phyloP scores from a whole-genome alignment of 805 yeast genomes.

The Scheffersomyces amazonensis region DNA sequence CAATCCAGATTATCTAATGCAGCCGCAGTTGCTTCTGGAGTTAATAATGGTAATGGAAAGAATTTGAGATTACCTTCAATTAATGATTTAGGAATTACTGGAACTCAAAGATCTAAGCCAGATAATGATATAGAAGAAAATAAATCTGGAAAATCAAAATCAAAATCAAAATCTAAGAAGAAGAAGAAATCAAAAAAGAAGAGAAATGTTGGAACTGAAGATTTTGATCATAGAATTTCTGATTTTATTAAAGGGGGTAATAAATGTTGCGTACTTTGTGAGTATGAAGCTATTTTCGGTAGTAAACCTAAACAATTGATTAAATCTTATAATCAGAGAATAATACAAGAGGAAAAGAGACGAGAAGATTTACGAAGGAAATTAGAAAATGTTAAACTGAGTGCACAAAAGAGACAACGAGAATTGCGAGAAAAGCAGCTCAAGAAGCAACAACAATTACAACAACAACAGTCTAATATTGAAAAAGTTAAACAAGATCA shows the following conservation, averaged over 20 bases:
- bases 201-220: too few relatives aligned
- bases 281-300: conserved; percentile 51
- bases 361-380: conserved; percentile 34
- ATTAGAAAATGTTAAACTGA: conserved; percentile 36
- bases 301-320: conserved; percentile 48
- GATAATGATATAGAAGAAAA: too few relatives aligned
- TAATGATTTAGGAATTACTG: conserved; percentile 5
- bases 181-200: conserved; percentile 16
- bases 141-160: conserved; percentile 2
- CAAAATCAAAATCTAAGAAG: conserved; percentile 17
- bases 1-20: conserved; percentile 12
- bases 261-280: conserved; percentile 47
- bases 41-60: neutral
- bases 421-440: conserved; percentile 12
- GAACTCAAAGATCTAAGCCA: too few relatives aligned
- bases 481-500: neutral
- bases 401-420: conserved; percentile 24
- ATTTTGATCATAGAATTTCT: neutral
- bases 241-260: conserved; percentile 1
- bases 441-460: conserved; percentile 3
- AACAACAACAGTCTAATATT: conserved; percentile 1
- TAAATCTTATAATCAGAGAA: conserved; percentile 44
- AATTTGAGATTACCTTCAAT: conserved; percentile 11
- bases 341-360: conserved; percentile 25
- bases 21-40: neutral